Percentiles rank a stretch among this genome's conserved stretches.
These are phyloP conservation scores for Cinnamomum chago DNA, from an alignment of 164 flowering plant genomes.

Conservation along the genomic window DNA sequence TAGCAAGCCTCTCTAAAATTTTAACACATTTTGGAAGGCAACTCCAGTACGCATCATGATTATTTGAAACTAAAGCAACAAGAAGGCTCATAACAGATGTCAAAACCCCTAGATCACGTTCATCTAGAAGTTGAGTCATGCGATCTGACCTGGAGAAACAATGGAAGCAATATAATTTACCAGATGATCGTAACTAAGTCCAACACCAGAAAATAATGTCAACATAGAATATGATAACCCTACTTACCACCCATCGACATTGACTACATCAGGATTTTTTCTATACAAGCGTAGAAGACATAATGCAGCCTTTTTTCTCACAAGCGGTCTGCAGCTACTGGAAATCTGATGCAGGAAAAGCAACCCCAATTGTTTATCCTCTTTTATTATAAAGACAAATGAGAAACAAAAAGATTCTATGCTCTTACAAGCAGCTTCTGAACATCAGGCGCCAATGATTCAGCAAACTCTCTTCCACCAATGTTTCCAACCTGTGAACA, in stretches of 20 bases:
- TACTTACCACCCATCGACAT: constrained; percentile 93
- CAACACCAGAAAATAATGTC: neutral
- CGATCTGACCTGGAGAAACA: constrained; percentile 80
- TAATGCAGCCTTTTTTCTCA: constrained; percentile 94
- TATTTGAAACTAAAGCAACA: constrained; percentile 89
- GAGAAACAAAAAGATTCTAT: neutral
- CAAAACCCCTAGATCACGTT: constrained; percentile 96
- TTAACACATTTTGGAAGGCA: constrained; percentile 97
- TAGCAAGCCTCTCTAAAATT: constrained; percentile 85
- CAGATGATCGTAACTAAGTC: neutral
- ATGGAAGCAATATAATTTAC: constrained; percentile 9
- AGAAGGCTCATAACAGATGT: constrained; percentile 99
- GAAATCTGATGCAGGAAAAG: constrained; percentile 54
- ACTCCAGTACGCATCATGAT: constrained; percentile 92
- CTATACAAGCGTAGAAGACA: constrained; percentile 88
- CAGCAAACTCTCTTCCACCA: constrained; percentile 99
- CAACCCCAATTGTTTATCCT: neutral
- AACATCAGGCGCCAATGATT: constrained; percentile 97
- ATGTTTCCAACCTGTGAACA: constrained; percentile 84
- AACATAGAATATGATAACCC: neutral
- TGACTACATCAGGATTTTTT: constrained; percentile 97
- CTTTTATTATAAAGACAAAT: neutral
- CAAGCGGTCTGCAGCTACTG: constrained; percentile 97
- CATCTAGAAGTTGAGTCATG: constrained; percentile 97
- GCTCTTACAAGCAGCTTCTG: constrained; percentile 87